Conservation (phyloP, 1,284 basidiomycete genomes). For the Tilletia caries region DNA sequence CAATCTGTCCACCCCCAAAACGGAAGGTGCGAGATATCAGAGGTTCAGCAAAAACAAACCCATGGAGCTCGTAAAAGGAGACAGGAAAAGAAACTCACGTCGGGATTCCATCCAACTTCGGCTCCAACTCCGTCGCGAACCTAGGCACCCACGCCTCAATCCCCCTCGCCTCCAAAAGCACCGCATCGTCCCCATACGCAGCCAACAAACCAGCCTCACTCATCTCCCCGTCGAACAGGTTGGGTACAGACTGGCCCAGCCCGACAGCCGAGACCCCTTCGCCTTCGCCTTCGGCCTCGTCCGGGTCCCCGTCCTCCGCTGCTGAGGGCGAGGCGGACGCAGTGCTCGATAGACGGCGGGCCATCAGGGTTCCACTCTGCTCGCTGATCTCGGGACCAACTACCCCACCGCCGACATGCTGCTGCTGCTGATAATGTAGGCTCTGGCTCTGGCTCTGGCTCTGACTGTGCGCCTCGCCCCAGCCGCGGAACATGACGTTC, state of each 20-base stretch:
- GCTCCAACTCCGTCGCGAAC: conserved; percentile 29
- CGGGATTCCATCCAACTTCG: conserved; percentile 18
- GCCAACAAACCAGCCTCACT: not conserved
- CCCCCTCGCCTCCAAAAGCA: conserved; percentile 23
- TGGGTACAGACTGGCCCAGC: not conserved
- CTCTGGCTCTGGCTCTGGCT: not conserved
- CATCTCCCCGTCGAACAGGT: not conserved
- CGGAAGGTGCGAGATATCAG: conserved; percentile 13
- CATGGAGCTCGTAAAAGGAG: no score
- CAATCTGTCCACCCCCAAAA: conserved; percentile 59
- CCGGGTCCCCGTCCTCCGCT: no score
- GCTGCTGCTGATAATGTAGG: no score
- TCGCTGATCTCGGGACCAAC: not conserved
- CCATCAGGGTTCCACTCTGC: no score
- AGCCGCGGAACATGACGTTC: no score
- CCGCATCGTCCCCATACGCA: not conserved
- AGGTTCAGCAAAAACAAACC: not conserved
- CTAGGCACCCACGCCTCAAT: conserved; percentile 34
- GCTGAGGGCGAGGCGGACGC: no score
- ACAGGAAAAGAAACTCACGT: conserved; percentile 16
- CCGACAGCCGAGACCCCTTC: not conserved
- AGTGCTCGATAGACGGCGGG: no score
- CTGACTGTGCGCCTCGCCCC: no score
- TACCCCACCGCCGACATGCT: no score
- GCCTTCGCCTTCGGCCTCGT: no score